Evolutionary conservation across 2,329 filamentous ascomycete genomes (phyloP).

Genomic region (Fusarium sp.): DNA sequence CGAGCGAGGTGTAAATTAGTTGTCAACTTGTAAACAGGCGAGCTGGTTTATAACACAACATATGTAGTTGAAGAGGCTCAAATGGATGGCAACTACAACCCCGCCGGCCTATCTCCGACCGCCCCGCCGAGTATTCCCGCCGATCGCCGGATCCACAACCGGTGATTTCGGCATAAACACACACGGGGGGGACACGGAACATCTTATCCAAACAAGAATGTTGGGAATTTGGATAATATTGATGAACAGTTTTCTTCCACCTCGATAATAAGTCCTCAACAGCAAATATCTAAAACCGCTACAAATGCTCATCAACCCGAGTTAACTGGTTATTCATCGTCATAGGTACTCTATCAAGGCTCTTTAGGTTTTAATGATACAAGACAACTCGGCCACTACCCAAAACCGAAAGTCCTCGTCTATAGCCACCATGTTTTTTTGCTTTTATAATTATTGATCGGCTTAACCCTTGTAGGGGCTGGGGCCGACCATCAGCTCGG

Average conservation of each 20-base stretch:
- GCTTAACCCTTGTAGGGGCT: slow-evolving; percentile 66
- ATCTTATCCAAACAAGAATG: background rate
- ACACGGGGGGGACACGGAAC: background rate
- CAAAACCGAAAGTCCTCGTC: background rate
- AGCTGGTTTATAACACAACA: background rate
- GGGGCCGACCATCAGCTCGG: slow-evolving; percentile 95
- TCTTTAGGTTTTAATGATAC: background rate
- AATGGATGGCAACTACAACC: background rate
- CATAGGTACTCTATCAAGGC: background rate
- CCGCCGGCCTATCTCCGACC: background rate
- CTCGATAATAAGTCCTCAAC: background rate
- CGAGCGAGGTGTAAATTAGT: background rate
- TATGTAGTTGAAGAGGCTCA: background rate
- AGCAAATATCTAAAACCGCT: background rate
- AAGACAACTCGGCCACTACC: background rate
- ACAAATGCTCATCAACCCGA: background rate
- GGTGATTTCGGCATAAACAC: background rate
- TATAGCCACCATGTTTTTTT: background rate
- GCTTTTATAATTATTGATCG: background rate
- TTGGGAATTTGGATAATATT: background rate
- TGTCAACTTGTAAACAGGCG: background rate
- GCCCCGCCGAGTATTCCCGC: background rate
- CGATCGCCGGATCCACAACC: background rate
- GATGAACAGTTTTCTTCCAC: background rate
- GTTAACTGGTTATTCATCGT: background rate